phyloP scores from a whole-genome alignment of 2,329 filamentous ascomycete genomes.

The Aspergillus arachidicola region DNA sequence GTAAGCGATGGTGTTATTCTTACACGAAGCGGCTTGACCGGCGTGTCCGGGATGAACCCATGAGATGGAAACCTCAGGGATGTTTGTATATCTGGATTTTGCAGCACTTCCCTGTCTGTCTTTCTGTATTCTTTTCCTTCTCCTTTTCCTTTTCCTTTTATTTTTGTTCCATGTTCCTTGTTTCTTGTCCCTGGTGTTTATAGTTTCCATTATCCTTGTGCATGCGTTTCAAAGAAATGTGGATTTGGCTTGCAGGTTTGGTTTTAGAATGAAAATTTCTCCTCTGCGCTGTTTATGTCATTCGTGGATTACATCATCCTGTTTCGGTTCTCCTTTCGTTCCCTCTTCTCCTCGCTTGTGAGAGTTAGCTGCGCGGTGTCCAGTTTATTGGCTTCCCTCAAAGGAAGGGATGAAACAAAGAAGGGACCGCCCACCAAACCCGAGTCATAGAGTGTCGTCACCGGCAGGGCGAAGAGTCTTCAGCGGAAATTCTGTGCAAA shows the following conservation, averaged over 20 bases:
- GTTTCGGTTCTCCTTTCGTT: neutral
- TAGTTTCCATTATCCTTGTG: neutral
- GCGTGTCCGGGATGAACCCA: conserved; percentile 5
- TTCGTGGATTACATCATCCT: neutral
- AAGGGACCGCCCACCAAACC: neutral
- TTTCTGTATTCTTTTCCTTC: neutral
- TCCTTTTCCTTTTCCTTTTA: conserved; percentile 6
- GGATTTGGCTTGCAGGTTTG: neutral
- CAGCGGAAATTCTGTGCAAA: neutral
- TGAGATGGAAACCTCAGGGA: neutral
- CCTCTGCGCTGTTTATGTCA: neutral
- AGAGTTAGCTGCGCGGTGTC: neutral
- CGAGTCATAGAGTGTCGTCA: conserved; percentile 1
- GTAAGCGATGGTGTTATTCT: conserved; percentile 10
- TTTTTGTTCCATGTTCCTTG: neutral
- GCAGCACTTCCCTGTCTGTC: neutral
- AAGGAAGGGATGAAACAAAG: conserved; percentile 6
- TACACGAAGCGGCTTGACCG: conserved; percentile 2
- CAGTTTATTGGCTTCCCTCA: neutral
- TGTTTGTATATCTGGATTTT: conserved; percentile 10
- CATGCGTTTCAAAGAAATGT: neutral
- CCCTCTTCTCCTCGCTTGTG: neutral
- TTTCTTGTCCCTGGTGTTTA: neutral
- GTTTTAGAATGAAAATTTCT: conserved; percentile 2
- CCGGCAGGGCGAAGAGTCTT: neutral